Conservation (phyloP, 768 basidiomycete genomes). For the Neoboletus brunneissimus region DNA sequence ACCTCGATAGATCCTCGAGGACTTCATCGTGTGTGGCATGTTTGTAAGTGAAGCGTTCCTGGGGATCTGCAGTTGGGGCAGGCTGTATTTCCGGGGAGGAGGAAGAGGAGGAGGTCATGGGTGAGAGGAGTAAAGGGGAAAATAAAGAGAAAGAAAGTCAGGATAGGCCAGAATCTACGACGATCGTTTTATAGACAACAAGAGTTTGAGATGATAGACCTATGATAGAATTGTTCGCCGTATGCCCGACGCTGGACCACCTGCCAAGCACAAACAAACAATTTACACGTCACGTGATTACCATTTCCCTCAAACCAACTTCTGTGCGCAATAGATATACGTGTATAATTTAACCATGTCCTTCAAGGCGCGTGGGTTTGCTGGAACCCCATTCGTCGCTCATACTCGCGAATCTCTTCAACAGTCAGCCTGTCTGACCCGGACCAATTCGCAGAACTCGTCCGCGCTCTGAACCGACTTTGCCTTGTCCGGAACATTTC, state of each 20-base stretch:
- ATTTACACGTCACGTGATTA: conserved; percentile 16
- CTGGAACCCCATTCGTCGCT: conserved; percentile 84
- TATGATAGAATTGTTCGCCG: conserved; percentile 23
- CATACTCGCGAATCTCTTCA: conserved; percentile 86
- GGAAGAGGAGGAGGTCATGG: conserved; percentile 74
- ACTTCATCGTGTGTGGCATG: conserved; percentile 80
- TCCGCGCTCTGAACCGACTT: conserved; percentile 82
- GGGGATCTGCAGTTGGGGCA: conserved; percentile 39
- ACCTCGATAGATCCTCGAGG: conserved; percentile 90
- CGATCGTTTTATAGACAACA: conserved; percentile 34
- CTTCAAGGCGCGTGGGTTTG: conserved; percentile 22
- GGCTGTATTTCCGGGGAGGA: conserved; percentile 72
- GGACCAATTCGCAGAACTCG: conserved; percentile 94
- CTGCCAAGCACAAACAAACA: conserved; percentile 26
- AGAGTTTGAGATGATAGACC: conserved; percentile 26
- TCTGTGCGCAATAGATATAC: not conserved
- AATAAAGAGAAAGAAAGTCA: conserved; percentile 31
- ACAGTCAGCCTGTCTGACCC: conserved; percentile 85
- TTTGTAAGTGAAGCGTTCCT: conserved; percentile 55
- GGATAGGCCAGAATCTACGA: conserved; percentile 26
- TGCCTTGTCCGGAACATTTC: conserved; percentile 83
- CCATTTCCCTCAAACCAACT: not conserved
- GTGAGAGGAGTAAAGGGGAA: conserved; percentile 28
- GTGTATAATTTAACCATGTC: conserved; percentile 9
- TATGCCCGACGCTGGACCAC: conserved; percentile 15